These are phyloP conservation scores for Diatrype stigma DNA, from an alignment of 2,329 filamentous ascomycete genomes.

Conservation along the genomic window DNA sequence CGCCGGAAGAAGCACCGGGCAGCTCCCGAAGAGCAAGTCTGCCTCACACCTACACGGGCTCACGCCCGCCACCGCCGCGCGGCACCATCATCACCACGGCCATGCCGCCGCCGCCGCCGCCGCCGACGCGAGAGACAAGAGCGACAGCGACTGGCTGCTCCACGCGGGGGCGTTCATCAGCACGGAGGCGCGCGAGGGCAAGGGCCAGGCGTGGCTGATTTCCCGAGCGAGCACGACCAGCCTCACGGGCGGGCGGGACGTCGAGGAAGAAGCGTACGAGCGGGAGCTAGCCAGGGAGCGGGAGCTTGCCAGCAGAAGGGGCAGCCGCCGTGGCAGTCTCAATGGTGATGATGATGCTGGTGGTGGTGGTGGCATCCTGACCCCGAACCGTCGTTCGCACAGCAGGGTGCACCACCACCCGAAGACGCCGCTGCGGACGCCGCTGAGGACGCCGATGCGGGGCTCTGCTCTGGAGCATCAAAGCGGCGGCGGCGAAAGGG, in stretches of 20 bases:
- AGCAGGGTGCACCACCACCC: slow-evolving; percentile 40
- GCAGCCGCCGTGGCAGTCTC: slow-evolving; percentile 44
- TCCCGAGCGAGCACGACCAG: slow-evolving; percentile 62
- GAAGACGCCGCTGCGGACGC: neutral
- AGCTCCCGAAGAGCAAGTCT: slow-evolving; percentile 59
- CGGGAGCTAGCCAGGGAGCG: slow-evolving; percentile 47
- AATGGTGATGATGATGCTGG: slow-evolving; percentile 35
- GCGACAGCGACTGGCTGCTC: slow-evolving; percentile 62
- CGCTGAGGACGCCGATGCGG: too few species aligned
- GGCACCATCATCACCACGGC: neutral
- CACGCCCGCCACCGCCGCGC: slow-evolving; percentile 1
- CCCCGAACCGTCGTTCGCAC: slow-evolving; percentile 39
- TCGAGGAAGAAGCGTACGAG: slow-evolving; percentile 51
- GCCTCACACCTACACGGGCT: slow-evolving; percentile 47
- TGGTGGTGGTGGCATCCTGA: slow-evolving; percentile 33
- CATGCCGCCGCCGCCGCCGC: slow-evolving; percentile 6
- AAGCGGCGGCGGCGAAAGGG: slow-evolving; percentile 28
- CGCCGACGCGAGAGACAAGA: slow-evolving; percentile 26
- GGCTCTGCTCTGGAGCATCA: too few species aligned
- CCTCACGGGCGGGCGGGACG: slow-evolving; percentile 47
- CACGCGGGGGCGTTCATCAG: slow-evolving; percentile 60
- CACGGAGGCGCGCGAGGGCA: slow-evolving; percentile 59
- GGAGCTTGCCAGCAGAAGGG: slow-evolving; percentile 42
- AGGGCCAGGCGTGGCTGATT: slow-evolving; percentile 66
- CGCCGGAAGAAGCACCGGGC: slow-evolving; percentile 16